Base-by-base conservation (phyloP, 371 early-diverging fungal genomes). In the Dentiscutata heterogama region DNA sequence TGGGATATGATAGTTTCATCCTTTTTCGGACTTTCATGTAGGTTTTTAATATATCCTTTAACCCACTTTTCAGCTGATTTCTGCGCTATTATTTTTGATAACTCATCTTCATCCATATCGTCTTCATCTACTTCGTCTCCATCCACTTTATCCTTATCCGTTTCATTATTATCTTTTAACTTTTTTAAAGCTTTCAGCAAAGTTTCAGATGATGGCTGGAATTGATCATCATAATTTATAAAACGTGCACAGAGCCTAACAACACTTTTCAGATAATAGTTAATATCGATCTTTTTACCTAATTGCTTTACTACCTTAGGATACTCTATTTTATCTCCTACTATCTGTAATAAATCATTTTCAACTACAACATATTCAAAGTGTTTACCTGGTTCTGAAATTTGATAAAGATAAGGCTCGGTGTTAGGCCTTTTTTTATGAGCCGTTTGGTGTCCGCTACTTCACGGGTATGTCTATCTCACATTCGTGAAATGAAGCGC, bases 51-150 rank as follows among this genome's bases (percentile, higher is more conserved):
- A 74, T 74, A 74, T 2, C 20, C 35, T 56, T 20, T 74, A 35
- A 74, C 16, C 72, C 27, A 74, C 35, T 58, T 53, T 74, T 74
- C 27, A 74, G 75, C 75, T n/a, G 75, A 74, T 54, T 74, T 74
- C 31, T 74, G 75, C 11, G 75, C 53, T 54, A 54, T 70, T 6
- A 70, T 70, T 22, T 70, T 70, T 70, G 71, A 20, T 70, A 70
- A 14, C 1, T 70, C 50, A 70, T 70, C 71, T 70, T 70, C 11
- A 50, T 70, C 51, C 2, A 70, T 8, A 60, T 60, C 60, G 1
- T 60, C 60, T 20, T n/a, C 4, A 60, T 60, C n/a, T 2, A n/a
- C 2, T 7, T 20, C n/a, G 2, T 25, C n/a, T 8, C n/a, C 14
- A 58, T 58, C 16, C 16, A 14, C 58, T 58, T 58, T 16, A 16